Base-by-base conservation (phyloP, 2,329 filamentous ascomycete species). In the Trichoderma asperellum region DNA sequence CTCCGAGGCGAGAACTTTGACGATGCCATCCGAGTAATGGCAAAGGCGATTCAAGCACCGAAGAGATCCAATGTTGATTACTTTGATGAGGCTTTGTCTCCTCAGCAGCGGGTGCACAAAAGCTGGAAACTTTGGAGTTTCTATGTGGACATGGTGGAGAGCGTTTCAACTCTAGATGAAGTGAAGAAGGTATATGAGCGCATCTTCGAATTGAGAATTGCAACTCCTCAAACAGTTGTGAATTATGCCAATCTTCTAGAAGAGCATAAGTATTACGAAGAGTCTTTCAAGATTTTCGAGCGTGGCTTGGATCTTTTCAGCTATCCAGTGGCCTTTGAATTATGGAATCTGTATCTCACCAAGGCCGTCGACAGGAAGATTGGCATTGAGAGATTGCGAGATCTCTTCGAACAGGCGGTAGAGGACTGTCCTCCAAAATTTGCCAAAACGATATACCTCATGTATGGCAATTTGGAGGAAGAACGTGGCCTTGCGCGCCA, bases 111-210 rank as follows among this genome's bases (percentile, higher is more conserved):
- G 72, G 92, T 99, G 3, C 96, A 99, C 83, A 99, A 99, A 85
- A 97, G 93, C 78, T 99, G 96, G 96, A 99, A 98, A 79, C 83
- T 99, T 12, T 99, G 96, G 96, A 97, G 94, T 81, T 99, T 99
- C 83, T 99, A 99, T 75, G 94, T 99, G 52, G 96, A 99, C 78
- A 87, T 99, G 1, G 94, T 99, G 2, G 96, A 99, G 79, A 97
- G 94, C 79, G 94, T 97, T 37, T 91, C 92, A 71, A 93, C 92
- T 0, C 81, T 99, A 18, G 94, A 97, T 27, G 95, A 98, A 80
- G 97, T 95, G 0, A 92, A 89, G 78, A 95, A 93, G 78, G 91
- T 98, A 1, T 99, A 99, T 80, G 96, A 99, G 79, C 88, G 96
- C 68, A 98, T 99, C 75, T 99, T 99, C 78, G 96, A 99, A 81